Percentiles rank a stretch among this genome's conserved stretches.
phyloP scores from a whole-genome alignment of 2,329 filamentous ascomycete genomes.

The Nigrospora oryzae region DNA sequence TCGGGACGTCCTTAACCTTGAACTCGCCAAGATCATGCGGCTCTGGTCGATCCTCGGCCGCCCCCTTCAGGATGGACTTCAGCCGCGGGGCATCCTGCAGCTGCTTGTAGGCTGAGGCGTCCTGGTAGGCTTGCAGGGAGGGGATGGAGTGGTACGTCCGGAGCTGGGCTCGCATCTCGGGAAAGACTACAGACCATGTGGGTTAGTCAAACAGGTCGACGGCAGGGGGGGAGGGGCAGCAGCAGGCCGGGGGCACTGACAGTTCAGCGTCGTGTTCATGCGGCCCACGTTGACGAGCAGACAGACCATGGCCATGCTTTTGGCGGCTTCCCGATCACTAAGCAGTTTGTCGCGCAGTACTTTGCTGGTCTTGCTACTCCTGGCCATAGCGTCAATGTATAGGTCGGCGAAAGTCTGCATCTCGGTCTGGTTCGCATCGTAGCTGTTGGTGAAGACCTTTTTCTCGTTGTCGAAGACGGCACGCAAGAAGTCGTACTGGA shows the following conservation, averaged over 20 bases:
- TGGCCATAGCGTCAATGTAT: constrained; percentile 97
- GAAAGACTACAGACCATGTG: constrained; percentile 59
- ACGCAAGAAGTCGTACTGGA: constrained; percentile 79
- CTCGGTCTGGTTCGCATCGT: constrained; percentile 52
- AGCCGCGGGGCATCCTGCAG: constrained; percentile 91
- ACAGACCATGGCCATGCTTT: constrained; percentile 99
- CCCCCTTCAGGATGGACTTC: constrained; percentile 95
- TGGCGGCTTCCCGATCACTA: constrained; percentile 82
- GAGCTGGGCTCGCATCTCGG: constrained; percentile 96
- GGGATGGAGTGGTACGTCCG: constrained; percentile 98
- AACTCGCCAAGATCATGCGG: constrained; percentile 79
- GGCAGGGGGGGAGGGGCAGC: neutral
- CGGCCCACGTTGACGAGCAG: constrained; percentile 92
- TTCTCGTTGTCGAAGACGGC: constrained; percentile 69
- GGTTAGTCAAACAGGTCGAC: constrained; percentile 7
- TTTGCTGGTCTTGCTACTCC: constrained; percentile 98
- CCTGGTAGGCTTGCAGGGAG: constrained; percentile 88
- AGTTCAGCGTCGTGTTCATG: constrained; percentile 99
- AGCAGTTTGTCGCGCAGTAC: constrained; percentile 94
- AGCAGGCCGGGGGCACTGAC: constrained; percentile 36
- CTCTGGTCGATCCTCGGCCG: constrained; percentile 78
- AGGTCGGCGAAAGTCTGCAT: constrained; percentile 85
- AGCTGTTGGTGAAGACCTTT: constrained; percentile 80
- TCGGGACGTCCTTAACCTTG: constrained; percentile 53
- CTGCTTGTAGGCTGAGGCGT: constrained; percentile 94